phyloP scores from a whole-genome alignment of 1,284 basidiomycete species.

The Cryptococcus sp. region DNA sequence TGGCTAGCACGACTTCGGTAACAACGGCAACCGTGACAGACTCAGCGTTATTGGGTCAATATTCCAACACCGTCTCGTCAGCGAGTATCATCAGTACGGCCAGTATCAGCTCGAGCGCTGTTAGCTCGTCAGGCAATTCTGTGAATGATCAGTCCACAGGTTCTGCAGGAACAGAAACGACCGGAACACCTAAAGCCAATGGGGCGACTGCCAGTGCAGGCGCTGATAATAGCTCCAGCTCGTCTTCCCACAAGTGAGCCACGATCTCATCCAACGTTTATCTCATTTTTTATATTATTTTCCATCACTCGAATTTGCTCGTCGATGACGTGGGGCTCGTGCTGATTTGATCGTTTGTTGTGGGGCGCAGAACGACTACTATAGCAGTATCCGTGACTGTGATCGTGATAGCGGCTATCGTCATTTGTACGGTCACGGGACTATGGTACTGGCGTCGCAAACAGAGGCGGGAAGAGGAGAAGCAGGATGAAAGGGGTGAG shows the following conservation, averaged over 20 bases:
- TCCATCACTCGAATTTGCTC: neutral
- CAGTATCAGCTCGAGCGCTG: neutral
- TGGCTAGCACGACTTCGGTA: too few relatives aligned
- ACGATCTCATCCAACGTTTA: neutral
- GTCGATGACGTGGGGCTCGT: neutral
- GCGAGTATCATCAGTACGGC: neutral
- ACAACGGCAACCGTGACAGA: too few relatives aligned
- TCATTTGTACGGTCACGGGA: slow-evolving; percentile 24
- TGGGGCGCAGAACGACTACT: slow-evolving; percentile 24
- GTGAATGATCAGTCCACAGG: neutral
- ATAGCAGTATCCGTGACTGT: slow-evolving; percentile 34
- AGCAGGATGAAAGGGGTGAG: slow-evolving; percentile 14
- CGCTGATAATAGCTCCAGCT: neutral
- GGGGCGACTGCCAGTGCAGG: neutral
- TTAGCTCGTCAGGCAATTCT: neutral
- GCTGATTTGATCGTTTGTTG: neutral
- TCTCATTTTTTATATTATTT: too few relatives aligned
- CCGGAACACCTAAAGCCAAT: neutral
- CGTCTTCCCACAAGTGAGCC: slow-evolving; percentile 13
- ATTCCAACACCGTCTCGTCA: neutral
- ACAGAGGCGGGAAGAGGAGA: slow-evolving; percentile 19
- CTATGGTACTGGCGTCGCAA: slow-evolving; percentile 26
- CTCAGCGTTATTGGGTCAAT: too few relatives aligned
- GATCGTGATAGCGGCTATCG: slow-evolving; percentile 30
- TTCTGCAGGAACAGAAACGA: neutral